Percentiles rank a stretch among this genome's conserved stretches.
phyloP scores from a whole-genome alignment of 2,329 filamentous ascomycete species.

The Cladosporium sp. region DNA sequence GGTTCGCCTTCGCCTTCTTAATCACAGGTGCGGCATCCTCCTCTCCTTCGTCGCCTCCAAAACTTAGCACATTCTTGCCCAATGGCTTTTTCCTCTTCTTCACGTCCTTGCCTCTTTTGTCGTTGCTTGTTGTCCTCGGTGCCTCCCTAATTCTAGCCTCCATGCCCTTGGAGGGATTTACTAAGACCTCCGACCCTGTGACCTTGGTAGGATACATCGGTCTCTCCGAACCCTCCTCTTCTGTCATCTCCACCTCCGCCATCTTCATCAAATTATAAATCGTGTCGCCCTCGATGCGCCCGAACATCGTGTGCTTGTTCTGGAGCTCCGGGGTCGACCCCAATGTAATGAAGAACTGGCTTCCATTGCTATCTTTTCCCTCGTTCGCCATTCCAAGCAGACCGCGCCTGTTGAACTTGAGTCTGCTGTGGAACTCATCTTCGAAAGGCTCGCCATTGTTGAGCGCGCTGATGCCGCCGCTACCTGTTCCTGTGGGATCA shows the following conservation, averaged over 20 bases:
- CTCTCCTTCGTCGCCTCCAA: slow-evolving; percentile 64
- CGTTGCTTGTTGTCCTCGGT: slow-evolving; percentile 48
- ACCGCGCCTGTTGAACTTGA: slow-evolving; percentile 90
- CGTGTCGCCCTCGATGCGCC: slow-evolving; percentile 85
- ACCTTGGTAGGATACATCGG: slow-evolving; percentile 86
- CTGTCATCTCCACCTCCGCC: slow-evolving; percentile 77
- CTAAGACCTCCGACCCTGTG: slow-evolving; percentile 69
- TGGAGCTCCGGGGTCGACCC: slow-evolving; percentile 80
- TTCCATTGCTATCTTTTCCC: slow-evolving; percentile 80
- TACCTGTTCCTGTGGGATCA: slow-evolving; percentile 88
- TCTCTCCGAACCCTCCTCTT: slow-evolving; percentile 69
- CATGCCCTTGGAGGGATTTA: slow-evolving; percentile 84
- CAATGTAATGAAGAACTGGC: slow-evolving; percentile 95
- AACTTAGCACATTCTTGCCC: slow-evolving; percentile 76
- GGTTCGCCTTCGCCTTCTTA: slow-evolving; percentile 79
- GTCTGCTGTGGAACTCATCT: slow-evolving; percentile 87
- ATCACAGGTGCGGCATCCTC: slow-evolving; percentile 60
- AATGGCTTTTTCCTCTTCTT: slow-evolving; percentile 67
- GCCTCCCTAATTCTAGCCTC: slow-evolving; percentile 64
- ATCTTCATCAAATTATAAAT: slow-evolving; percentile 96
- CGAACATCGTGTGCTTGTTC: slow-evolving; percentile 91
- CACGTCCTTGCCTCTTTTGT: slow-evolving; percentile 56
- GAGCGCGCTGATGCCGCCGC: slow-evolving; percentile 89
- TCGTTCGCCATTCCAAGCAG: slow-evolving; percentile 96
- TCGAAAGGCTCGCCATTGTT: slow-evolving; percentile 79